Conservation (phyloP, 2,329 filamentous ascomycete species). For the Ceratocystis cacaofunesta region DNA sequence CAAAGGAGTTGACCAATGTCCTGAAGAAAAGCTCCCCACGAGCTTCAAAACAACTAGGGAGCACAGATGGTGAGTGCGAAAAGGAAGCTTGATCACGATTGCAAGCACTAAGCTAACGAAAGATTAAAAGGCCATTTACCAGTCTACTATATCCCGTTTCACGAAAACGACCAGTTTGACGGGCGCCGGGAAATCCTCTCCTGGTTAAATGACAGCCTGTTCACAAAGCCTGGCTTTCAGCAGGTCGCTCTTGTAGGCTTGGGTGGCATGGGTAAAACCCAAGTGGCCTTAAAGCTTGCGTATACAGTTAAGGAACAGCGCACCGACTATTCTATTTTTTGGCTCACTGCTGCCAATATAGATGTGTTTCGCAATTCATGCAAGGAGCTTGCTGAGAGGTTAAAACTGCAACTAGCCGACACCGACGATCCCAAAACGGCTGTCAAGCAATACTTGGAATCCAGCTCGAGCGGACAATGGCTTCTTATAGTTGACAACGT, state of each 20-base stretch:
- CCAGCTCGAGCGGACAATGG: constrained; percentile 18
- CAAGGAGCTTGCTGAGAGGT: neutral
- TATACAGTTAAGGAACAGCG: neutral
- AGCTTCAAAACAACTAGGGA: neutral
- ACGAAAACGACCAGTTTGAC: neutral
- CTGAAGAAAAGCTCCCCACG: too few species aligned
- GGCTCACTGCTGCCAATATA: neutral
- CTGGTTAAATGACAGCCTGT: neutral
- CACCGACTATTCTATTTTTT: neutral
- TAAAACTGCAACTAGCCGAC: neutral
- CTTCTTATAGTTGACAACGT: constrained; percentile 21
- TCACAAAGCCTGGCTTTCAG: neutral
- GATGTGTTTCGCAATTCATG: neutral
- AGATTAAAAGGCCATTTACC: neutral
- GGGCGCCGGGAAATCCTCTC: neutral
- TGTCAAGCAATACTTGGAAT: constrained; percentile 18
- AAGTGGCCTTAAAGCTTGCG: neutral
- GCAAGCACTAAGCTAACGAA: neutral
- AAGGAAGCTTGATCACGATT: neutral
- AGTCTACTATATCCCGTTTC: neutral
- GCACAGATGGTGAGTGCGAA: too few species aligned
- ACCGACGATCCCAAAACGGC: neutral
- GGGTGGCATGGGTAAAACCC: neutral
- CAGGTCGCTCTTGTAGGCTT: neutral
- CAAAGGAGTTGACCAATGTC: too few species aligned